phyloP scores from a whole-genome alignment of 1,284 basidiomycete genomes.

The Chiua sp. region DNA sequence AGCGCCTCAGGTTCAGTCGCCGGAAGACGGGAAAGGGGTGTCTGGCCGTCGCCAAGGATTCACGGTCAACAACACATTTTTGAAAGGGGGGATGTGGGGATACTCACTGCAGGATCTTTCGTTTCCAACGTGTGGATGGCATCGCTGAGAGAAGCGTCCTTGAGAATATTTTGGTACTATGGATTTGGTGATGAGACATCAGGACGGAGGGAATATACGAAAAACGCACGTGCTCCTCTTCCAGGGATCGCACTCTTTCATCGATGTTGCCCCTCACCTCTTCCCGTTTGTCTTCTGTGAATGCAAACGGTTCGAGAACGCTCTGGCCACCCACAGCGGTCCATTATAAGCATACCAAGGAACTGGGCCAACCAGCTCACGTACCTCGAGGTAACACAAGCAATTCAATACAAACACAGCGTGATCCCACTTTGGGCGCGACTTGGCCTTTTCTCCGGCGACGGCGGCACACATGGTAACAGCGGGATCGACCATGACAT shows the following conservation, averaged over 20 bases:
- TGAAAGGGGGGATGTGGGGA: background rate
- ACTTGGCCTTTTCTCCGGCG: conserved; percentile 67
- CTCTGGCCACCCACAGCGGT: conserved; percentile 48
- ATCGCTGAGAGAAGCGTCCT: conserved; percentile 75
- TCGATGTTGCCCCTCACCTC: conserved; percentile 69
- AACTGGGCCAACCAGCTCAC: background rate
- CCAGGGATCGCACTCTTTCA: conserved; percentile 66
- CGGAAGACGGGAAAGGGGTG: conserved; percentile 71
- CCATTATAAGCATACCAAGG: background rate
- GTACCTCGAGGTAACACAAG: conserved; percentile 76
- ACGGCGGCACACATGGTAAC: conserved; percentile 76
- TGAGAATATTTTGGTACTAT: conserved; percentile 76
- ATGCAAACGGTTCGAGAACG: conserved; percentile 74
- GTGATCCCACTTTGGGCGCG: conserved; percentile 72
- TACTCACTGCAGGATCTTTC: conserved; percentile 58
- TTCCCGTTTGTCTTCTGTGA: conserved; percentile 67
- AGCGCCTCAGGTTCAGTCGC: conserved; percentile 61
- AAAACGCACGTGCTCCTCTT: conserved; percentile 76
- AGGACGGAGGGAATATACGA: rapidly evolving
- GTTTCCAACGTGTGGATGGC: conserved; percentile 63
- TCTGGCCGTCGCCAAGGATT: conserved; percentile 46
- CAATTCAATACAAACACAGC: conserved; percentile 88
- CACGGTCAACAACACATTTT: conserved; percentile 2
- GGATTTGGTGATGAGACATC: background rate
- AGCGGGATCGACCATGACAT: conserved; percentile 84